Evolutionary conservation across 768 basidiomycete genomes (phyloP), one percentile per base, ranked within the genome.

Genomic region (Punctularia strigosozonata): DNA sequence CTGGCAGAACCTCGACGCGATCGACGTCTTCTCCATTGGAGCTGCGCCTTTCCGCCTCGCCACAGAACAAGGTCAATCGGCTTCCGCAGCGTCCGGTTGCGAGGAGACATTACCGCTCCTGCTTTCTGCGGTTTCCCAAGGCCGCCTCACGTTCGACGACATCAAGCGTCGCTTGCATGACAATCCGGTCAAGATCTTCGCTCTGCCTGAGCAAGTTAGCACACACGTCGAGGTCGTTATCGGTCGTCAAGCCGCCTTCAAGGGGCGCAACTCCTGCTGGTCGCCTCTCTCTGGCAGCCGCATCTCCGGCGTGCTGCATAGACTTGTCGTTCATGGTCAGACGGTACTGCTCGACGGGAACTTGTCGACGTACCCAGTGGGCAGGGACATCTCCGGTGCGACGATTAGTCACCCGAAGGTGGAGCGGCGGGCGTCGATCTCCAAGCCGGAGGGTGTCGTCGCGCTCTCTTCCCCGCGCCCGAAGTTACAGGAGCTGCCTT

Each of bases 211-310:
- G 45, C 87, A 89, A 52, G 53, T 71, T 4, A 73, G 88, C 43
- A 90, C 91, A 1, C 82, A 80, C 46, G 86, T 95, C 25, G 95
- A 99, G 54, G 87, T 99, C 32, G 87, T 92, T 46, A 64, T 95
- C 20, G 85, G 87, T 41, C 77, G 95, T 37, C 70, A 68, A 41
- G 66, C 71, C 15, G 61, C 64, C 31, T 87, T 86, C 55, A 56
- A 53, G 12, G 58, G 62, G 38, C 64, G 66, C 18, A 51, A 60
- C 5, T 58, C 59, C 17, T 65, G 64, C 37, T 99, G 94, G 94
- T 94, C 94, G 13, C 90, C 94, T 5, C 60, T 97, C 26, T 69
- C 76, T 13, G 70, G 73, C 18, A 69, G 55, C 13, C 56, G 63
- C 0, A 67, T 88, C 15, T 62, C 75, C 2, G 92, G 89, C 28